Evolutionary conservation across 352 stramenopile species (phyloP), one percentile per base, ranked within the genome.

Genomic region (Phytophthora chlamydospora): DNA sequence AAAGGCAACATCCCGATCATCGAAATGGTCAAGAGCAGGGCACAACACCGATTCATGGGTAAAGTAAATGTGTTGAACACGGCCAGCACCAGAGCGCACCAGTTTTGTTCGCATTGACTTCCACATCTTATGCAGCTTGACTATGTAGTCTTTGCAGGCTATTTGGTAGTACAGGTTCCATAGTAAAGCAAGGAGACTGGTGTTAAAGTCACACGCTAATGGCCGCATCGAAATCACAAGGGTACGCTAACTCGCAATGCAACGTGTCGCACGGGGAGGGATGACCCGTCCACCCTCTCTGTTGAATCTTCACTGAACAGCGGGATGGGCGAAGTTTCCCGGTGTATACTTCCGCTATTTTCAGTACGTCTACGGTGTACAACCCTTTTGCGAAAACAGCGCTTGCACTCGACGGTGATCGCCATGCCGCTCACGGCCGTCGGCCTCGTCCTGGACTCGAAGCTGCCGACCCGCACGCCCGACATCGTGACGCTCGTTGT

Each of bases 311-410:
- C 35, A 14, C 24, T 36, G 17, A 6, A 12, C 10, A 9, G 27
- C 24, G 38, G 55, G 55, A 48, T 56, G 45, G 56, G 56, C 56
- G 38, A 64, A 32, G 46, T 64, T n/a, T 17, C n/a, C 11, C n/a
- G 1, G 13, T 55, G 47, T 34, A 29, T 11, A 34, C 33, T 27
- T 43, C 35, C 24, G 2, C 27, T 13, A 12, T n/a, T 8, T 43
- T 8, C 38, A 8, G 38, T 43, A 43, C 14, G 6, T 2, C 16
- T 1, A 24, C 21, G 21, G 12, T 43, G 38, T 43, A 43, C 38
- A 43, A 27, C 19, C 12, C 4, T 8, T 43, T 27, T 24, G 21
- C 21, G 21, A 24, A 24, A 24, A 24, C 21, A 24, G 21, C 21
- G 3, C 21, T 24, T 24, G 21, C 21, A 3, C 21, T 1, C 21